These are phyloP conservation scores for Pugionium dolabratum DNA, from an alignment of 345 rosid species.

Conservation along the genomic window DNA sequence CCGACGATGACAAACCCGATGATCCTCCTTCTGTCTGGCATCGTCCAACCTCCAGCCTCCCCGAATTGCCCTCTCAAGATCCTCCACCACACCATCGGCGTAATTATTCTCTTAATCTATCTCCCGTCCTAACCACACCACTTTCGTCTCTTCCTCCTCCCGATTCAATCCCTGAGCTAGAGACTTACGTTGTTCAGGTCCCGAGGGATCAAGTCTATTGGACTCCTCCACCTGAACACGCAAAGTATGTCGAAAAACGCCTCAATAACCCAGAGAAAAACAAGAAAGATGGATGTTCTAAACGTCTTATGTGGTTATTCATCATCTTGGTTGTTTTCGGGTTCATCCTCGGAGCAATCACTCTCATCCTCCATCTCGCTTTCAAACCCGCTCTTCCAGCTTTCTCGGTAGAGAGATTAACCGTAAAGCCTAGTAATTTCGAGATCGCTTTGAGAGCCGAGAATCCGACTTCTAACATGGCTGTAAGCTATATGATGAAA, in stretches of 20 bases:
- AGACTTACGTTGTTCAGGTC: slow-evolving; percentile 58
- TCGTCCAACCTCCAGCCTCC: slow-evolving; percentile 40
- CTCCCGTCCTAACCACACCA: slow-evolving; percentile 10
- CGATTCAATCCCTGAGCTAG: slow-evolving; percentile 27
- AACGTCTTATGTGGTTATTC: slow-evolving; percentile 34
- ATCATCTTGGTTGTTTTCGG: slow-evolving; percentile 32
- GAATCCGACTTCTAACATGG: slow-evolving; percentile 46
- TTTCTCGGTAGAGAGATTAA: slow-evolving; percentile 24
- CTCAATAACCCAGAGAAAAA: slow-evolving; percentile 32
- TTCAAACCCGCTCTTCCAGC: slow-evolving; percentile 29
- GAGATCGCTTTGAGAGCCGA: slow-evolving; percentile 36
- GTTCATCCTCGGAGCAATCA: slow-evolving; percentile 25
- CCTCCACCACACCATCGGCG: slow-evolving; percentile 35
- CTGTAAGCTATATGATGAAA: slow-evolving; percentile 39
- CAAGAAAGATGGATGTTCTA: slow-evolving; percentile 12
- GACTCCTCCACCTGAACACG: slow-evolving; percentile 59
- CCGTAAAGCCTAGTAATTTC: slow-evolving; percentile 10
- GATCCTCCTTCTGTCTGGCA: slow-evolving; percentile 32
- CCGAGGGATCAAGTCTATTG: slow-evolving; percentile 73
- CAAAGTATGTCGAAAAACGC: slow-evolving; percentile 47
- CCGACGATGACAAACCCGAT: slow-evolving; percentile 27
- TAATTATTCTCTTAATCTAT: slow-evolving; percentile 37
- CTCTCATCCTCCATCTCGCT: slow-evolving; percentile 5
- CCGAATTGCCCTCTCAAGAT: slow-evolving; percentile 32
- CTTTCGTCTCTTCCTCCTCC: slow-evolving; percentile 25